Evolutionary conservation across 1,284 basidiomycete genomes (phyloP), one percentile per base, ranked within the genome.

Genomic region (Ganoderma resinaceum): DNA sequence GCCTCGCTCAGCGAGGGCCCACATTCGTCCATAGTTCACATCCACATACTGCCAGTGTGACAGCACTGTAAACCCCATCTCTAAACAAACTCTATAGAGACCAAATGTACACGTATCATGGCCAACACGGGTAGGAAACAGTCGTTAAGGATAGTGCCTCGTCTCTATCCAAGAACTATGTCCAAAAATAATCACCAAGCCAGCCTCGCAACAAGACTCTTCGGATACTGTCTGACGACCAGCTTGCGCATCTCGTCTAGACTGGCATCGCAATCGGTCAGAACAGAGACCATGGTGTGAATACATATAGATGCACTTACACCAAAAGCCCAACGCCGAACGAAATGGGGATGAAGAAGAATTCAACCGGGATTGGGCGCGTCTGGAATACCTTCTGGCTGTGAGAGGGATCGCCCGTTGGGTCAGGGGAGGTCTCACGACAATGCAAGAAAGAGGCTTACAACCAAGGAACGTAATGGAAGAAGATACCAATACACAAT

Each of bases 371-470:
- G 35, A 90, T 84, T 14, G 82, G 82, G 52, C 86, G 80, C 0
- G 87, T 90, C 66, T 84, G 77, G 80, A 90, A 89, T 11, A 85
- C 79, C 23, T 79, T 78, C 76, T 90, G 88, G 82, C 76, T 78
- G 29, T 38, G 29, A 38, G 31, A 49, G 16, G 12, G 37, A 18
- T 58, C 16, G 64, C n/a, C n/a, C n/a, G 65, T n/a, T 71, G 70
- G 75, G 69, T 72, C 29, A 16, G 67, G 23, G n/a, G 46, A 23
- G 12, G 3, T 9, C 23, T 52, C 46, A 26, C 23, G 2, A 52
- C 2, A 49, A 58, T 4, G 33, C 20, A 31, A n/a, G 31, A 16
- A 46, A 20, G 23, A 2, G 9, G 68, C 76, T 65, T 62, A 76
- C 76, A 88, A 86, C 80, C 83, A 84, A 3, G 84, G 83, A 23